phyloP scores from a whole-genome alignment of 192 early-diverging fungal species.

The Mortierella alpina region DNA sequence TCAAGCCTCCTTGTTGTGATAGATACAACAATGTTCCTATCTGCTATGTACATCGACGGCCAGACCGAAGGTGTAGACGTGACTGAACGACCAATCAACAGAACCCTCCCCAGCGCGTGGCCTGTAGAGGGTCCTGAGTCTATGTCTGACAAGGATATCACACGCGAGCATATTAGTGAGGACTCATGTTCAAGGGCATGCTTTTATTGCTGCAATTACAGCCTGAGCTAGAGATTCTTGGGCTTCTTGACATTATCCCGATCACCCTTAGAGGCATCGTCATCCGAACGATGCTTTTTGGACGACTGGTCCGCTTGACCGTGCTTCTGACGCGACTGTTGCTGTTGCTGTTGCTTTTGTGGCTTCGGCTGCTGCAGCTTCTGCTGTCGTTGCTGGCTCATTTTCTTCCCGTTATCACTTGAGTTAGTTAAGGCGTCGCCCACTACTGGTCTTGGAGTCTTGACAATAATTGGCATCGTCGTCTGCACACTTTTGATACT shows the following conservation, averaged over 20 bases:
- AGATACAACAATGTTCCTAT: too few species aligned
- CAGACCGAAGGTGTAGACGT: too few species aligned
- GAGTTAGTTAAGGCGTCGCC: not conserved
- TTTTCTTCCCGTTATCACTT: not conserved
- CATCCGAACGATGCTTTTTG: not conserved
- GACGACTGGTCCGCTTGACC: not conserved
- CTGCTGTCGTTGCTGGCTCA: slow-evolving; percentile 1
- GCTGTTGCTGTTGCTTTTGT: not conserved
- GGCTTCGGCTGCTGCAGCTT: not conserved
- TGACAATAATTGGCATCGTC: slow-evolving; percentile 40
- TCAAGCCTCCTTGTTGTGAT: too few species aligned
- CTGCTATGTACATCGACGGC: too few species aligned
- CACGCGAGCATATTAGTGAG: too few species aligned
- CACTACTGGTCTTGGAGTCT: slow-evolving; percentile 8
- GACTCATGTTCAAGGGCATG: too few species aligned
- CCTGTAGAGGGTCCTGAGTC: too few species aligned
- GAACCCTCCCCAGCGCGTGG: too few species aligned
- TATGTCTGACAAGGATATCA: too few species aligned
- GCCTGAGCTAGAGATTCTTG: not conserved
- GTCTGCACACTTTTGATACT: slow-evolving; percentile 42
- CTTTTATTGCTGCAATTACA: too few species aligned
- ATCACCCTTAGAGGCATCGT: not conserved
- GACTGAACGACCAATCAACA: too few species aligned
- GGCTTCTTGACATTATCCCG: not conserved
- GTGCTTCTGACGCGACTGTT: slow-evolving; percentile 3